phyloP scores from a whole-genome alignment of 345 rosid species.

The Citrus medica region DNA sequence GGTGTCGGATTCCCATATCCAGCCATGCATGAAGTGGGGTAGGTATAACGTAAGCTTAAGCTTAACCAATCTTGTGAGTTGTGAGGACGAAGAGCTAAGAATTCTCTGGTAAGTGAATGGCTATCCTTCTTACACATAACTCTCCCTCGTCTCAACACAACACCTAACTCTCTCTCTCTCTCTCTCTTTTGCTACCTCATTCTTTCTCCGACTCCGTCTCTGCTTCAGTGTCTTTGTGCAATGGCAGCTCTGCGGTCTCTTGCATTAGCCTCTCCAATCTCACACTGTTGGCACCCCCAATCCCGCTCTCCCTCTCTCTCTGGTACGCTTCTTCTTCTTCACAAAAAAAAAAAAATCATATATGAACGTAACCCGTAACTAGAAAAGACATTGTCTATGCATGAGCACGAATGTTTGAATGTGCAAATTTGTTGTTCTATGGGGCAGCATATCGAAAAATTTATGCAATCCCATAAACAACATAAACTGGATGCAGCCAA shows the following conservation, averaged over 20 bases:
- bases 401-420: too few species aligned
- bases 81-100: not conserved
- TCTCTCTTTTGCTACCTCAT: not conserved
- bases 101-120: slow-evolving; percentile 26
- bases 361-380: not conserved
- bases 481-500: too few species aligned
- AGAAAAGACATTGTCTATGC: not conserved
- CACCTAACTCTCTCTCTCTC: not conserved
- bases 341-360: not conserved
- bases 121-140: slow-evolving; percentile 29
- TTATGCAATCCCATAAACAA: not conserved
- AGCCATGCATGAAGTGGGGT: not conserved
- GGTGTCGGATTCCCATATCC: not conserved
- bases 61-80: not conserved
- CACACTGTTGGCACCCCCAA: slow-evolving; percentile 19
- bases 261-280: slow-evolving; percentile 39
- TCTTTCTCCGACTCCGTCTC: not conserved
- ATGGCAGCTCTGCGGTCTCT: slow-evolving; percentile 51
- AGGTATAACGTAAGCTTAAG: not conserved
- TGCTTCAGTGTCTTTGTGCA: not conserved
- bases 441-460: too few species aligned
- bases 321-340: slow-evolving; percentile 27
- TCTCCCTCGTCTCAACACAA: slow-evolving; percentile 3
- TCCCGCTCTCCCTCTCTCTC: slow-evolving; percentile 24
- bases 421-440: too few species aligned